Evolutionary conservation across 768 basidiomycete genomes (phyloP), one percentile per base, ranked within the genome.

Genomic region (Boletus speciosus): DNA sequence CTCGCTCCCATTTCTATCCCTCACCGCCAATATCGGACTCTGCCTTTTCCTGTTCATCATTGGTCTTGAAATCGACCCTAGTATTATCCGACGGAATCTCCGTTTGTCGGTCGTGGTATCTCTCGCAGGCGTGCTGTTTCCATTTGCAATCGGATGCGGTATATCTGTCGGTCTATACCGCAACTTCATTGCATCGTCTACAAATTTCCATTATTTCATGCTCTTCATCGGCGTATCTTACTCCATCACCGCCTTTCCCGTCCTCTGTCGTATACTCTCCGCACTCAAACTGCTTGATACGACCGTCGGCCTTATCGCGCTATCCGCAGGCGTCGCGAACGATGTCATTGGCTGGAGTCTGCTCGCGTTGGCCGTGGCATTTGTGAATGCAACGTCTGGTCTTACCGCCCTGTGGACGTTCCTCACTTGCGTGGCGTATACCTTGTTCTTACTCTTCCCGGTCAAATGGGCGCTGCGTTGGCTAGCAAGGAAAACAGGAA

Each of bases 141-240:
- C 96, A 0, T 98, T 99, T 63, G 91, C 80, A 0, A 69, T 98
- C 5, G 97, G 97, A 5, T 84, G 88, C 0, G 93, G 81, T 0
- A 72, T 85, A 29, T 78, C 84, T 4, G 81, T 89, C 2, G 87
- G 85, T 0, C 71, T 97, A 7, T 98, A 94, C 73, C 71, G 84
- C 49, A 64, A 74, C 8, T 96, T 95, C 70, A 82, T 91, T 55
- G 76, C 81, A 58, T 64, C 73, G 1, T 68, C 71, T 49, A 76
- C 82, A 49, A 76, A 83, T 54, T 94, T 88, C 66, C 84, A 90
- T 0, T 79, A 97, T 66, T 98, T 98, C 73, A 85, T 97, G 81
- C 83, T 99, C 38, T 98, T 98, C 72, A 83, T 89, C 31, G 93
- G 92, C 27, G 93, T 96, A 8, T 90, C 93, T 0, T 94, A 84